A percentile compares a stretch with the other conserved stretches of the same genome.
These are phyloP conservation scores for Debaryomyces hansenii DNA, from an alignment of 805 yeast genomes.

Conservation along the genomic window DNA sequence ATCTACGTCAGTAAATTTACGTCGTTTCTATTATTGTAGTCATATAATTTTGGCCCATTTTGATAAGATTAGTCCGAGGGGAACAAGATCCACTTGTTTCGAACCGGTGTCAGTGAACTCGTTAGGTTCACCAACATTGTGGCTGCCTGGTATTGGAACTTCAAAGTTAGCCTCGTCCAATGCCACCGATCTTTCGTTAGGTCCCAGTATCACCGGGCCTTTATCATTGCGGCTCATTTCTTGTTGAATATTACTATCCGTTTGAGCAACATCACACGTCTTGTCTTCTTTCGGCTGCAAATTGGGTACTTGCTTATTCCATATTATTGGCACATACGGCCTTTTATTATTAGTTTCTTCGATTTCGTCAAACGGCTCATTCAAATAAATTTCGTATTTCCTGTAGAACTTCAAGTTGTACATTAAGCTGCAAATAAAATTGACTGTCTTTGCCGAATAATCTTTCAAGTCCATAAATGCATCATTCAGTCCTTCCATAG, in stretches of 20 bases:
- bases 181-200: no score
- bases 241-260: no score
- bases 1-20: no score
- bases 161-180: no score
- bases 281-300: neutral
- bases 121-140: neutral
- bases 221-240: no score
- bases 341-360: neutral
- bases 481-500: neutral
- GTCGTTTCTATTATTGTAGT: neutral
- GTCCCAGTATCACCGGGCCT: no score
- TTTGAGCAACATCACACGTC: no score
- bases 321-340: neutral
- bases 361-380: neutral
- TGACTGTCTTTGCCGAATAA: slow-evolving; percentile 7
- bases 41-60: slow-evolving; percentile 10
- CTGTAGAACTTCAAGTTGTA: slow-evolving; percentile 6
- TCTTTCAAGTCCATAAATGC: slow-evolving; percentile 3
- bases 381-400: slow-evolving; percentile 2
- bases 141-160: no score
- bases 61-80: slow-evolving; percentile 11
- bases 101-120: neutral
- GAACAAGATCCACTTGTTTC: neutral
- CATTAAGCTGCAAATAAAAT: slow-evolving; percentile 6
- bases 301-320: slow-evolving; percentile 5